These are phyloP conservation scores for Leptographium procerum DNA, from an alignment of 2,329 filamentous ascomycete species.

Conservation along the genomic window DNA sequence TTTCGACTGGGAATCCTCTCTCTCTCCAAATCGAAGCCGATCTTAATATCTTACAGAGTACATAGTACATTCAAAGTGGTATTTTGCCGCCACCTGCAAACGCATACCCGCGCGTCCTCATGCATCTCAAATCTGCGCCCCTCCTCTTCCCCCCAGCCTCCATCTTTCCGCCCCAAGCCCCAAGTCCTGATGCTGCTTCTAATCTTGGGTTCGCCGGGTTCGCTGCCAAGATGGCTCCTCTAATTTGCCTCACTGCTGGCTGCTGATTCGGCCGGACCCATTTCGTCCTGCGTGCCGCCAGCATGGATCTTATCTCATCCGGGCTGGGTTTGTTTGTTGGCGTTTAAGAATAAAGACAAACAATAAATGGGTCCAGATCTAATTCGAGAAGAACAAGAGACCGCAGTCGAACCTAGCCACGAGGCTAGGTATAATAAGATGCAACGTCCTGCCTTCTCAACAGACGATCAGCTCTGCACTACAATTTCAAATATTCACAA, in stretches of 20 bases:
- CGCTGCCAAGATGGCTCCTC: neutral
- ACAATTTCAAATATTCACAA: neutral
- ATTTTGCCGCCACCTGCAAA: neutral
- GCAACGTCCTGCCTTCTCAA: neutral
- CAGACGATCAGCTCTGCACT: neutral
- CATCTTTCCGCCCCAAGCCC: neutral
- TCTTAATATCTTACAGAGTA: too few relatives aligned
- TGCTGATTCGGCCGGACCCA: slow-evolving; percentile 2
- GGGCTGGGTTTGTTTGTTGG: too few relatives aligned
- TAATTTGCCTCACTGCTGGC: neutral
- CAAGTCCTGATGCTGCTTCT: neutral
- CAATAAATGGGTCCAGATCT: neutral
- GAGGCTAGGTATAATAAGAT: slow-evolving; percentile 4
- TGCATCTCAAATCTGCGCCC: neutral
- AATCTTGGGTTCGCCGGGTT: neutral
- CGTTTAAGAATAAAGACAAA: neutral
- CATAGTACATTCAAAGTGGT: too few relatives aligned
- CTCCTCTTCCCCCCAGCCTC: neutral
- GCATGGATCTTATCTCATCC: too few relatives aligned
- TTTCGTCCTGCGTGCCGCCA: slow-evolving; percentile 6
- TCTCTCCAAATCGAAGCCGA: neutral
- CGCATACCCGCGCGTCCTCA: neutral
- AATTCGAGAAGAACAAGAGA: too few relatives aligned
- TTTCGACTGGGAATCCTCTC: too few relatives aligned
- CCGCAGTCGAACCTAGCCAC: neutral